Evolutionary conservation across 2,329 filamentous ascomycete species (phyloP).

Genomic region (Bipolaris bicolor): DNA sequence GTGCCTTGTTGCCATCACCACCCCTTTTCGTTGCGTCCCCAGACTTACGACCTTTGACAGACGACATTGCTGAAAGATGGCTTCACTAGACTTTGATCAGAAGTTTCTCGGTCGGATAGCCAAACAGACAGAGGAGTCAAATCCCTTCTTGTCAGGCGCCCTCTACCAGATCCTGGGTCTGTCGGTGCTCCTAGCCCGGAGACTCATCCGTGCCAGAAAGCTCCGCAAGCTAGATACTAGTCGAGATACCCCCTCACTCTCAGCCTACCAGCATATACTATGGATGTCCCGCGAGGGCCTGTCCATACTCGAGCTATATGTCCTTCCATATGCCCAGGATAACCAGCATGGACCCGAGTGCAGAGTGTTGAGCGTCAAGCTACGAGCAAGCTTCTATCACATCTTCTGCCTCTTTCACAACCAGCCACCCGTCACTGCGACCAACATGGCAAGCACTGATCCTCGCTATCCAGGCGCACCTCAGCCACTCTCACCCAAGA

Average conservation of each 20-base stretch:
- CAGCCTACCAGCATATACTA: conserved; percentile 88
- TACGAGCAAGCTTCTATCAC: conserved; percentile 93
- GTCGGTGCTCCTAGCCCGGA: conserved; percentile 83
- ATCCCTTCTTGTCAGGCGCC: conserved; percentile 78
- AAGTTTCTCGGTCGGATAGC: conserved; percentile 94
- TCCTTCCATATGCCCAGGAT: conserved; percentile 77
- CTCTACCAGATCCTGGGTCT: conserved; percentile 91
- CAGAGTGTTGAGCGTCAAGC: conserved; percentile 87
- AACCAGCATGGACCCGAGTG: conserved; percentile 75
- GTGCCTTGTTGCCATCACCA: neutral
- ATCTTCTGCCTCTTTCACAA: conserved; percentile 98
- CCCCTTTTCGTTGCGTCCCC: conserved; percentile 2
- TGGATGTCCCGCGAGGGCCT: conserved; percentile 95
- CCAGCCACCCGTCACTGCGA: conserved; percentile 69
- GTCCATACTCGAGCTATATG: conserved; percentile 81
- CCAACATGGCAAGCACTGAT: conserved; percentile 44
- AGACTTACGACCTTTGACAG: conserved; percentile 13
- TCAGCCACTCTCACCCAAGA: conserved; percentile 31
- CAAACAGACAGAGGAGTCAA: conserved; percentile 76
- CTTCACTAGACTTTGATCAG: conserved; percentile 95
- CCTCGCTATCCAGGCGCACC: conserved; percentile 33
- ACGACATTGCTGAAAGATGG: conserved; percentile 64
- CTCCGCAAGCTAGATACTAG: conserved; percentile 80
- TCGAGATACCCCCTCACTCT: conserved; percentile 77
- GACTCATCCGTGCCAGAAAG: conserved; percentile 82